Conservation (phyloP, 2,329 filamentous ascomycete genomes). For the Ophiostoma pallidulum region DNA sequence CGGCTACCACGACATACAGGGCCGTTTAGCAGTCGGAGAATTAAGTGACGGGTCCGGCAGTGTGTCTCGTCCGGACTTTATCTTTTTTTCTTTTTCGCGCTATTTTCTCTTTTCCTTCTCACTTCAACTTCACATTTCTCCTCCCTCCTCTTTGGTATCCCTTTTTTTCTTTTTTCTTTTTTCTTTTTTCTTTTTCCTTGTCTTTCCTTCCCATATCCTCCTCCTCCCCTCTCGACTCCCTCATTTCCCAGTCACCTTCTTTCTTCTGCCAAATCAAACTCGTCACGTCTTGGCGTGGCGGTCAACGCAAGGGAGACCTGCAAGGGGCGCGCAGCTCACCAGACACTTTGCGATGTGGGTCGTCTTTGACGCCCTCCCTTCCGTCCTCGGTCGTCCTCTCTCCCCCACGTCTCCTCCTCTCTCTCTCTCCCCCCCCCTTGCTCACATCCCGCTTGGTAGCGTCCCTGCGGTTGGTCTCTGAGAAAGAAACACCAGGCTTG, state of each 20-base stretch:
- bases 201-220: background rate
- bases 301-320: slow-evolving; percentile 8
- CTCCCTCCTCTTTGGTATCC: background rate
- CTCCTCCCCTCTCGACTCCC: background rate
- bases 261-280: background rate
- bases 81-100: no score
- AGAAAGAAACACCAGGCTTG: no score
- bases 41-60: no score
- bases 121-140: background rate
- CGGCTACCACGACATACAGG: no score
- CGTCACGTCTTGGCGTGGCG: background rate
- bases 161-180: background rate
- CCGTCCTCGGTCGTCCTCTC: no score
- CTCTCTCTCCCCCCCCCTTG: background rate
- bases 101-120: background rate
- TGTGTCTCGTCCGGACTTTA: no score
- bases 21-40: no score
- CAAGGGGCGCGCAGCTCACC: background rate
- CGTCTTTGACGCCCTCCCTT: no score
- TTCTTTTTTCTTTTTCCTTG: background rate
- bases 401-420: background rate
- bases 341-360: background rate
- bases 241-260: background rate
- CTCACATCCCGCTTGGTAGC: background rate
- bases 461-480: background rate